Conservation (phyloP, 169 alveolate genomes). For the Cryptosporidium ryanae region DNA sequence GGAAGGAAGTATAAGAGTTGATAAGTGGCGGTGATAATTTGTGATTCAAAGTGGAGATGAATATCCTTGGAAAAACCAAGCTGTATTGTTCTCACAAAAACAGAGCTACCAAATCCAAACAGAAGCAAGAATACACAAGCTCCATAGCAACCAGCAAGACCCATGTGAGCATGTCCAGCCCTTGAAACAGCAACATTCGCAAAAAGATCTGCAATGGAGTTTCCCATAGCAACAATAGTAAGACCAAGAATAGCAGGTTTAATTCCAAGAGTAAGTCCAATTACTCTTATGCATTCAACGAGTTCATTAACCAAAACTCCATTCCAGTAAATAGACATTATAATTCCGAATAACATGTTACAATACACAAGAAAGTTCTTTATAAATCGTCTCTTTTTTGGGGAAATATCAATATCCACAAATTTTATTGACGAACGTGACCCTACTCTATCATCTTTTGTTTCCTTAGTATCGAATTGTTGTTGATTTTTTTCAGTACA, state of each 20-base stretch:
- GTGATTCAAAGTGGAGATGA: slow-evolving; percentile 61
- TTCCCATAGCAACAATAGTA: slow-evolving; percentile 72
- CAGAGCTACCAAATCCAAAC: slow-evolving; percentile 71
- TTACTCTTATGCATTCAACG: slow-evolving; percentile 54
- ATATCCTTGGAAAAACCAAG: slow-evolving; percentile 49
- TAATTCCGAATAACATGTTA: slow-evolving; percentile 60
- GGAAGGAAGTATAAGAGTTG: slow-evolving; percentile 73
- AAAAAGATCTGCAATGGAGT: slow-evolving; percentile 71
- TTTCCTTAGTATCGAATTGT: not conserved
- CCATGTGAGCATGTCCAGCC: slow-evolving; percentile 75
- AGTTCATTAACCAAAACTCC: slow-evolving; percentile 71
- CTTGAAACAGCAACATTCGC: slow-evolving; percentile 74
- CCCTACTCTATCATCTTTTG: not conserved
- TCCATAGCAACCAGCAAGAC: slow-evolving; percentile 73
- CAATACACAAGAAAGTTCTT: slow-evolving; percentile 46
- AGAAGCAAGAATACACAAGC: slow-evolving; percentile 60
- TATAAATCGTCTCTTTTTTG: slow-evolving; percentile 2
- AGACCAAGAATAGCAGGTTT: slow-evolving; percentile 70
- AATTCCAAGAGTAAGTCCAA: slow-evolving; percentile 69
- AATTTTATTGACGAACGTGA: slow-evolving; percentile 15
- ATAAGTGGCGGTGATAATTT: slow-evolving; percentile 66
- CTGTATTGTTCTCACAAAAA: slow-evolving; percentile 56
- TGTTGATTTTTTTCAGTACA: not conserved
- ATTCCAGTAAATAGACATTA: slow-evolving; percentile 69
- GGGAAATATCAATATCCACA: slow-evolving; percentile 26